Evolutionary conservation across 2,329 filamentous ascomycete species (phyloP).

Genomic region (Diaporthe longicolla): DNA sequence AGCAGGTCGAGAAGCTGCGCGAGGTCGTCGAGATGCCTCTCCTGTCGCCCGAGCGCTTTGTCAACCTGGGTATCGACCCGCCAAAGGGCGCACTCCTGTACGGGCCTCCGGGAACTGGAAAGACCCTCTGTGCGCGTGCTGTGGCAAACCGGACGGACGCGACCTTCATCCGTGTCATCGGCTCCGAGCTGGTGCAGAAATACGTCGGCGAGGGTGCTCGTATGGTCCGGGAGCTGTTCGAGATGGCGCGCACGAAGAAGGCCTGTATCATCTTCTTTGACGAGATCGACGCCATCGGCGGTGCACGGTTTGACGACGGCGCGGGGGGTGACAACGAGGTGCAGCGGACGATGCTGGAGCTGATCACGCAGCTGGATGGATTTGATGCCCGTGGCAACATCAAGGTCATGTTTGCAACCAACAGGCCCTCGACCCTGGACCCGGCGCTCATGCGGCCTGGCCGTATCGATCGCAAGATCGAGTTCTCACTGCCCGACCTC

Average conservation of each 20-base stretch:
- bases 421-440: slow-evolving; percentile 94
- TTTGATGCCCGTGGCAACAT: slow-evolving; percentile 98
- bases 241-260: slow-evolving; percentile 99
- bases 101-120: slow-evolving; percentile 97
- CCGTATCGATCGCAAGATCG: slow-evolving; percentile 98
- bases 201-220: slow-evolving; percentile 98
- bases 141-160: slow-evolving; percentile 98
- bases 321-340: slow-evolving; percentile 98
- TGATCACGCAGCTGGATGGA: slow-evolving; percentile 96
- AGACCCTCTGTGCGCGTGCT: slow-evolving; percentile 96
- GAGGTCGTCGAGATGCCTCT: slow-evolving; percentile 99
- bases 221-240: slow-evolving; percentile 98
- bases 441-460: slow-evolving; percentile 97
- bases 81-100: slow-evolving; percentile 98
- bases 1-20: slow-evolving; percentile 98
- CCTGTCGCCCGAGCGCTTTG: slow-evolving; percentile 95
- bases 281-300: slow-evolving; percentile 96
- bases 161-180: slow-evolving; percentile 98
- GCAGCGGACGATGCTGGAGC: slow-evolving; percentile 96
- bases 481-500: slow-evolving; percentile 96
- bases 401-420: slow-evolving; percentile 99
- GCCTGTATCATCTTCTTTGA: slow-evolving; percentile 99
- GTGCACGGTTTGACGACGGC: slow-evolving; percentile 95
- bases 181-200: slow-evolving; percentile 97
- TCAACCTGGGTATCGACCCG: slow-evolving; percentile 98